A percentile compares a stretch with the other conserved stretches of the same genome.
phyloP scores from a whole-genome alignment of 345 rosid genomes.

The Sapria himalayana region DNA sequence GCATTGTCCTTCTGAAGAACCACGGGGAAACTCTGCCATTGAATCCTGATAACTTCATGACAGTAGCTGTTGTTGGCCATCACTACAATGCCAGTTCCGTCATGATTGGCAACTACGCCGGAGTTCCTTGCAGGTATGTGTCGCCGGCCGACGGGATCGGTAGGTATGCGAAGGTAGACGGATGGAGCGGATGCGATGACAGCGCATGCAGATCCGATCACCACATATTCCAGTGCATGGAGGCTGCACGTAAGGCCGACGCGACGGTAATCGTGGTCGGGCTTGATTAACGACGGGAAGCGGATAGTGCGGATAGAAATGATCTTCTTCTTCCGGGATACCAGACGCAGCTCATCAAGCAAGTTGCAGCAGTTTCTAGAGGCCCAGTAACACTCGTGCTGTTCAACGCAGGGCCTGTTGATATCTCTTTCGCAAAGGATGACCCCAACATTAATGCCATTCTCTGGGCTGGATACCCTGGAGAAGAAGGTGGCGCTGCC shows the following conservation, averaged over 20 bases:
- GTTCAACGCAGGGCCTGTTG: conserved; percentile 72
- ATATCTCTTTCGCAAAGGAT: conserved; percentile 38
- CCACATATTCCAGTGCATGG: conserved; percentile 29
- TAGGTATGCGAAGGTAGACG: conserved; percentile 23
- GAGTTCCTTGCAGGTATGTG: conserved; percentile 40
- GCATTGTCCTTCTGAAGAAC: conserved; percentile 79
- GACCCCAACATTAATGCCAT: conserved; percentile 44
- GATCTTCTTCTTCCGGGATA: conserved; percentile 52
- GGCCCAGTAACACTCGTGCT: conserved; percentile 50
- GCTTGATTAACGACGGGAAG: conserved; percentile 59
- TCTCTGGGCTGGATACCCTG: conserved; percentile 93
- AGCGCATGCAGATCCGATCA: conserved; percentile 42
- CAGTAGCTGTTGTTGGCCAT: conserved; percentile 69
- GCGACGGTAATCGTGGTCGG: conserved; percentile 70
- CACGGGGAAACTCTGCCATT: conserved; percentile 36
- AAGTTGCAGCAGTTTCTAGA: conserved; percentile 46
- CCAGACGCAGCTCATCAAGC: conserved; percentile 41
- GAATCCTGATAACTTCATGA: conserved; percentile 16
- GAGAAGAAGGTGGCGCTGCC: conserved; percentile 68
- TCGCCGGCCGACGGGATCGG: conserved; percentile 41
- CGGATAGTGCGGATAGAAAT: conserved; percentile 47
- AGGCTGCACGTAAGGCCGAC: conserved; percentile 33
- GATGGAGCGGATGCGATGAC: conserved; percentile 44
- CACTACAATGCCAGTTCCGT: conserved; percentile 27
- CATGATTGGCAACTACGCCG: conserved; percentile 57